A percentile compares a stretch with the other conserved stretches of the same genome.
phyloP scores from a whole-genome alignment of 1,139 yeast species.

The Candida labiduridarum region DNA sequence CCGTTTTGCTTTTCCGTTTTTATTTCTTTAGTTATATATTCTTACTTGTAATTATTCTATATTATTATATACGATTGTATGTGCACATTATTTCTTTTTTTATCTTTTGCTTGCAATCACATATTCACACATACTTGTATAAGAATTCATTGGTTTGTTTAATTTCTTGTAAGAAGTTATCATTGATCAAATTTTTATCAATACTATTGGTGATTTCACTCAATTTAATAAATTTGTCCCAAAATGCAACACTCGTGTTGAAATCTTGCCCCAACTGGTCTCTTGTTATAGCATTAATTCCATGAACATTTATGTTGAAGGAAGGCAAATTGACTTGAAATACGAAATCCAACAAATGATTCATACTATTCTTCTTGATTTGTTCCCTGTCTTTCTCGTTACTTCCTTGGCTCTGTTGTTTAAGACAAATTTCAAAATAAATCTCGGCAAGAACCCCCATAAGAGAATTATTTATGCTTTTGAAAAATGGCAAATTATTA shows the following conservation, averaged over 20 bases:
- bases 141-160: conserved; percentile 48
- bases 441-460: conserved; percentile 48
- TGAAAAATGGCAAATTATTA: conserved; percentile 61
- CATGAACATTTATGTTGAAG: conserved; percentile 46
- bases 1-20: background rate
- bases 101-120: background rate
- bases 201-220: conserved; percentile 35
- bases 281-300: conserved; percentile 41
- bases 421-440: conserved; percentile 41
- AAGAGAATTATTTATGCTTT: conserved; percentile 45
- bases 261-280: conserved; percentile 46
- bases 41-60: conserved; percentile 1
- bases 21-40: background rate
- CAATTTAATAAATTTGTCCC: conserved; percentile 45
- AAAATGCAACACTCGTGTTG: conserved; percentile 38
- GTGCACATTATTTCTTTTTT: background rate
- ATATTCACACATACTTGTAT: conserved; percentile 22
- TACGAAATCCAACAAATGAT: conserved; percentile 40
- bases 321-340: conserved; percentile 43
- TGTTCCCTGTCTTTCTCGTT: conserved; percentile 28
- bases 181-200: conserved; percentile 38
- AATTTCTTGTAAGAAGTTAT: conserved; percentile 35
- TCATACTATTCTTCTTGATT: conserved; percentile 31
- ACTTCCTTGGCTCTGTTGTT: conserved; percentile 26
- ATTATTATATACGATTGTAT: background rate